Evolutionary conservation across 1,284 basidiomycete genomes (phyloP), one percentile per base, ranked within the genome.

Genomic region (Ganoderma leucocontextum): DNA sequence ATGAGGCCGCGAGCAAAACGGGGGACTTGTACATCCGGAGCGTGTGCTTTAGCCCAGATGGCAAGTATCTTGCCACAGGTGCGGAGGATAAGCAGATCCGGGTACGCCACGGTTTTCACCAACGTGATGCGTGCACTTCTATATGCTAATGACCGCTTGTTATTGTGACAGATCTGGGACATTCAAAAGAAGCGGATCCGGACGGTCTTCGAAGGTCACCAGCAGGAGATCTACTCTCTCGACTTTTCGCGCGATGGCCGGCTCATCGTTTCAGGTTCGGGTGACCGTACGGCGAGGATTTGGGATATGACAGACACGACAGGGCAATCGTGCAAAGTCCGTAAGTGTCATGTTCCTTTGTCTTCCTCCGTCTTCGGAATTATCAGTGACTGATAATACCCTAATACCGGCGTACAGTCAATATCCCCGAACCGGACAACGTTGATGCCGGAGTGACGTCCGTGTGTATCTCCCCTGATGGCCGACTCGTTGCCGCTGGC

Each of bases 181-280:
- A 93, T 96, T 74, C 84, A 85, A 36, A 88, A 88, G 75, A 88
- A 90, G 74, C 84, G 85, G 35, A 91, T 95, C 75, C 83, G 87
- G 65, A 88, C 87, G 73, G 82, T 91, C 13, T 93, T 95, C 76
- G 87, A 91, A 70, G 95, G 94, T 1, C 94, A 96, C 80, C 89
- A 90, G 78, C 92, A 94, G 78, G 94, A 96, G 79, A 95, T 96
- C 75, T 96, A 95, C 82, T 93, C 93, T 25, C 87, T 96, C 74
- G 92, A 94, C 77, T 95, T 94, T 78, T 92, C 91, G 6, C 84
- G 85, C 22, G 91, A 95, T 75, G 94, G 94, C 1, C 82, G 88
- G 25, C 85, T 92, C 75, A 89, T 95, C 72, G 92, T 94, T 35
- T 93, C 91, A 17, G 94, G 94, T 35, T 94, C 92, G 1, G 94